Percentiles rank a stretch among this genome's conserved stretches.
These are phyloP conservation scores for Xerocomellus amylosporus DNA, from an alignment of 768 basidiomycete species.

Conservation along the genomic window DNA sequence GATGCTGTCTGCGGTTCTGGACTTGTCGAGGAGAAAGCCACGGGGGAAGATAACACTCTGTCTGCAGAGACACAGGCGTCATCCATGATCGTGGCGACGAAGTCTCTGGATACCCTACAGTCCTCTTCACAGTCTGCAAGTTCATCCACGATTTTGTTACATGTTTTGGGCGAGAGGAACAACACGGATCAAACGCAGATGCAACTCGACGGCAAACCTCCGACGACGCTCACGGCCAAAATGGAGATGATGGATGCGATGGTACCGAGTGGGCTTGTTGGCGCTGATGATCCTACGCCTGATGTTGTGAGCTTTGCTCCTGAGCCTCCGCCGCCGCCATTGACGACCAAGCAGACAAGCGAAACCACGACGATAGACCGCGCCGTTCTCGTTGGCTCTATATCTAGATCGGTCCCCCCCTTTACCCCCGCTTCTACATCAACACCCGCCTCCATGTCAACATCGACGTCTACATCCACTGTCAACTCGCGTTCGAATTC, in stretches of 20 bases:
- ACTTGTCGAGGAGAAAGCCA: not conserved
- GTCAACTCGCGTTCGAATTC: slow-evolving; percentile 28
- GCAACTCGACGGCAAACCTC: slow-evolving; percentile 2
- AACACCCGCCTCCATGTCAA: slow-evolving; percentile 17
- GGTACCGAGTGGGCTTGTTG: slow-evolving; percentile 19
- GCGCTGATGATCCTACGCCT: slow-evolving; percentile 17
- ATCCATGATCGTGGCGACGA: not conserved
- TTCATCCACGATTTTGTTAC: not conserved
- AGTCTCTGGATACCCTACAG: not conserved
- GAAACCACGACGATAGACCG: slow-evolving; percentile 10
- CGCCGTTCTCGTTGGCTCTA: not conserved
- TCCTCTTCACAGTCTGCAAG: not conserved
- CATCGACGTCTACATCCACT: slow-evolving; percentile 22
- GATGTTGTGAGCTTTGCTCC: slow-evolving; percentile 28
- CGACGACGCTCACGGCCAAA: slow-evolving; percentile 22
- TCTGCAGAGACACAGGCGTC: not conserved
- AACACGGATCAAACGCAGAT: slow-evolving; percentile 7
- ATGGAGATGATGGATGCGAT: slow-evolving; percentile 24
- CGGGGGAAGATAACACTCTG: not conserved
- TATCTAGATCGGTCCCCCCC: not conserved
- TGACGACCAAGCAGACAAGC: slow-evolving; percentile 21
- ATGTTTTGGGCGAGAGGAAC: not conserved
- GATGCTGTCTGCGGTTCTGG: not conserved
- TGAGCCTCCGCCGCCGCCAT: slow-evolving; percentile 34
- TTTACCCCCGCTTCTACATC: slow-evolving; percentile 11